Base-by-base conservation (phyloP, 108 stramenopile species). In the Epithemia pelagica region DNA sequence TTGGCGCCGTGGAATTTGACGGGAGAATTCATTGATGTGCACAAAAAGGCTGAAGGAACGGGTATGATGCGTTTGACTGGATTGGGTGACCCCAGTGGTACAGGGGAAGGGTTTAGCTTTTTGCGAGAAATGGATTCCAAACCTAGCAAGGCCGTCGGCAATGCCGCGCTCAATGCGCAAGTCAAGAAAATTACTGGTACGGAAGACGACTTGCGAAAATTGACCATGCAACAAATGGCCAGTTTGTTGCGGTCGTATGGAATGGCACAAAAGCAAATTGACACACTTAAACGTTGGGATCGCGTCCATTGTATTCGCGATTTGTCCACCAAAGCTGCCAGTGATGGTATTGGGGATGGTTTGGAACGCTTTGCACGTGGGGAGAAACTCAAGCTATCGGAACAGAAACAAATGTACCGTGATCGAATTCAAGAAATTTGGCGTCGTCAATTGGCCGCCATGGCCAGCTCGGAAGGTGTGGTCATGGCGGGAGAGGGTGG, bases 241-340 rank as follows among this genome's bases (percentile, higher is more conserved):
- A 74, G 74, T 30, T 73, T 91, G 37, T 78, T 91, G 30, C 80
- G 84, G n/a, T 85, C 83, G 0, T 92, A 89, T 66, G 90, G 89
- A 18, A 90, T 92, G 88, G 74, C 78, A 52, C 82, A 92, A 67
- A 89, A 87, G 53, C 59, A 92, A 24, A 89, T 95, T 60, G 74
- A 87, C 31, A 88, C 79, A n/a, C 58, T 95, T 32, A 95, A 95
- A 67, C 85, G 94, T 26, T 95, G 94, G 94, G 94, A 95, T 88
- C 78, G 92, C 23, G 94, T 95, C 8, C 94, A 95, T 66, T 83
- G 88, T 31, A 92, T 95, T 67, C 86, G 90, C 51, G 94, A 95
- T 72, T 63, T 95, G 0, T 90, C 89, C 1, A 91, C 94, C n/a
- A 92, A 87, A 75, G 88, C 86, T 55, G 91, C 89, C 0, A 85